Conservation (phyloP, 169 alveolate genomes). For the Perkinsus chesapeaki region DNA sequence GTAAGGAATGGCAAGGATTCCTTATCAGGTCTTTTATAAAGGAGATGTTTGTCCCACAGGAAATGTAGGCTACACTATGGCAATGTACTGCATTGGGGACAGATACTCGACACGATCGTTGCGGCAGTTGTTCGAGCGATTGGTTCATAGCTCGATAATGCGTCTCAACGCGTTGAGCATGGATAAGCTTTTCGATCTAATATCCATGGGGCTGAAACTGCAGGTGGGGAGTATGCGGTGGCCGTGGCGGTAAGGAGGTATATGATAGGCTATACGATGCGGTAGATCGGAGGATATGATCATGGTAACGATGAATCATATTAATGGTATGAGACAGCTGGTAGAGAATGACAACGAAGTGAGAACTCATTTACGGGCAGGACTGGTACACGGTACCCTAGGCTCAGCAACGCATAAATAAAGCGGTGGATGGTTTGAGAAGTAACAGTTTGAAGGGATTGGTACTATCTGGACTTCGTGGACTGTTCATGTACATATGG, state of each 20-base stretch:
- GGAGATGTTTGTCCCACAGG: slow-evolving; percentile 62
- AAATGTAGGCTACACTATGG: slow-evolving; percentile 9
- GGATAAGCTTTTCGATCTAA: slow-evolving; percentile 72
- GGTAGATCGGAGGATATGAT: not conserved
- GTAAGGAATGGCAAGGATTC: not conserved
- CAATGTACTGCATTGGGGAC: not conserved
- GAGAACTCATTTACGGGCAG: not conserved
- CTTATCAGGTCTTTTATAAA: slow-evolving; percentile 48
- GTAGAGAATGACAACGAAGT: not conserved
- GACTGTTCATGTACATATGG: not conserved
- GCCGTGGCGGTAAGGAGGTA: not conserved
- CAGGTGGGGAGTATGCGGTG: slow-evolving; percentile 23
- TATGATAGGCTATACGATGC: not conserved
- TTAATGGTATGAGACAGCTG: not conserved
- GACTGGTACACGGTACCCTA: not conserved
- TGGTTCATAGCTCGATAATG: slow-evolving; percentile 78
- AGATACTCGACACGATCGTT: slow-evolving; percentile 48
- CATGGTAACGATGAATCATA: not conserved
- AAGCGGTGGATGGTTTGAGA: not conserved
- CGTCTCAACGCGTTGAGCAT: slow-evolving; percentile 63
- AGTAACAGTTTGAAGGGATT: not conserved
- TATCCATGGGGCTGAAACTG: slow-evolving; percentile 74
- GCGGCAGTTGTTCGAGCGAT: slow-evolving; percentile 60
- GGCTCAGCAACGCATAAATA: not conserved
- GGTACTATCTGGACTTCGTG: not conserved